phyloP scores from a whole-genome alignment of 2,329 filamentous ascomycete genomes.

The Phoma sp. region DNA sequence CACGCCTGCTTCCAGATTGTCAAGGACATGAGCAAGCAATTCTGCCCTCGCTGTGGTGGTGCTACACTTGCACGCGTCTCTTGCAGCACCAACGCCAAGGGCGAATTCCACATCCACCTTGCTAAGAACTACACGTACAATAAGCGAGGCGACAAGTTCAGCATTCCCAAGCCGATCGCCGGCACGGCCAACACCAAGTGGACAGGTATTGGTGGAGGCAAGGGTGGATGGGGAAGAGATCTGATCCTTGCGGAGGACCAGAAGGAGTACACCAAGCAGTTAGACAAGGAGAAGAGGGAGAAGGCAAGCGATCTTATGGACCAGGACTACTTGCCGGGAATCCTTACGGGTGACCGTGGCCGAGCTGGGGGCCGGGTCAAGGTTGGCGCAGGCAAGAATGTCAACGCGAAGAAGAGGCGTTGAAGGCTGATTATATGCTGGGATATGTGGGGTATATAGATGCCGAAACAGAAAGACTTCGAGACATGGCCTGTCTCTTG shows the following conservation, averaged over 20 bases:
- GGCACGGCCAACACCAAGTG: slow-evolving; percentile 80
- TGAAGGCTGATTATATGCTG: background rate
- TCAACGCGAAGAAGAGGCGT: slow-evolving; percentile 76
- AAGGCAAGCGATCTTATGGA: slow-evolving; percentile 89
- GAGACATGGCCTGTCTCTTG: no score
- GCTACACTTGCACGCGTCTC: slow-evolving; percentile 82
- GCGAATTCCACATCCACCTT: slow-evolving; percentile 83
- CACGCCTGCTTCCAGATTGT: slow-evolving; percentile 79
- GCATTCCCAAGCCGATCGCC: slow-evolving; percentile 86
- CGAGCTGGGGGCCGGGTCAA: slow-evolving; percentile 70
- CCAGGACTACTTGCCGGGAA: slow-evolving; percentile 85
- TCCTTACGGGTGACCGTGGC: slow-evolving; percentile 79
- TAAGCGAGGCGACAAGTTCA: slow-evolving; percentile 88
- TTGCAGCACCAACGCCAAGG: slow-evolving; percentile 81
- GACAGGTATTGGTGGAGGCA: slow-evolving; percentile 72
- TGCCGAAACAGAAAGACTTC: no score
- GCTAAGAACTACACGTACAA: slow-evolving; percentile 98
- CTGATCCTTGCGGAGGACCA: slow-evolving; percentile 93
- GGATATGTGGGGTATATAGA: no score
- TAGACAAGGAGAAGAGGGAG: slow-evolving; percentile 67
- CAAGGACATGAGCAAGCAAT: slow-evolving; percentile 85
- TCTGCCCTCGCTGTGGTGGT: slow-evolving; percentile 90
- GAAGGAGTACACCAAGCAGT: slow-evolving; percentile 80
- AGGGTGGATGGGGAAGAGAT: slow-evolving; percentile 83
- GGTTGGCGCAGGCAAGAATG: slow-evolving; percentile 82